Conservation (phyloP, 768 basidiomycete species). For the Termitomyces sp. region DNA sequence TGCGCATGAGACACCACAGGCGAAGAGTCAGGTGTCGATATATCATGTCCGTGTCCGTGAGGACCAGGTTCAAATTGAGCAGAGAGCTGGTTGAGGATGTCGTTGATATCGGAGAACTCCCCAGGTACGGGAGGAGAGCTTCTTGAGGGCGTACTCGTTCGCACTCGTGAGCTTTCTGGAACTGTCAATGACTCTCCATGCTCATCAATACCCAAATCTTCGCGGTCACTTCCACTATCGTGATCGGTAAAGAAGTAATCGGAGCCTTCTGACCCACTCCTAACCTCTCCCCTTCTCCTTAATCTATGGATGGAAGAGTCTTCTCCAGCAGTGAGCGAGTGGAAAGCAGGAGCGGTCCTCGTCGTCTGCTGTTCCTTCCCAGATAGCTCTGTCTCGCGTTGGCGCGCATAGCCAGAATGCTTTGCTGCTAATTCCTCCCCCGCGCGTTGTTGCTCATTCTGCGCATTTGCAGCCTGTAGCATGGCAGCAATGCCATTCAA, state of each 20-base stretch:
- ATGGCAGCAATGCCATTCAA: slow-evolving; percentile 71
- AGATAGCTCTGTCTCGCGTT: slow-evolving; percentile 36
- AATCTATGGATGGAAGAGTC: slow-evolving; percentile 24
- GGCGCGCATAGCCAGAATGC: slow-evolving; percentile 36
- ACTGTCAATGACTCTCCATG: slow-evolving; percentile 21
- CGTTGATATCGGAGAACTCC: slow-evolving; percentile 68
- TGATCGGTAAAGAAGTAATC: slow-evolving; percentile 51
- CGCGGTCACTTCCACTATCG: slow-evolving; percentile 39
- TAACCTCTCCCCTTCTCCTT: slow-evolving; percentile 28
- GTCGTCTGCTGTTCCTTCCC: slow-evolving; percentile 50
- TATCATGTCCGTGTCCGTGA: slow-evolving; percentile 32
- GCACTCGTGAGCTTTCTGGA: slow-evolving; percentile 28
- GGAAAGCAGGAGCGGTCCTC: slow-evolving; percentile 71
- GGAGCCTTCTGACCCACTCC: slow-evolving; percentile 40
- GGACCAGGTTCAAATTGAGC: slow-evolving; percentile 60
- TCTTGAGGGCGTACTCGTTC: slow-evolving; percentile 28
- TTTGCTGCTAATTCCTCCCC: slow-evolving; percentile 39
- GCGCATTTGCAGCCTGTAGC: slow-evolving; percentile 71
- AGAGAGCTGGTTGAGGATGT: slow-evolving; percentile 71
- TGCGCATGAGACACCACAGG: slow-evolving; percentile 38
- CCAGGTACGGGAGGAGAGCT: slow-evolving; percentile 45
- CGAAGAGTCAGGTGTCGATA: slow-evolving; percentile 41
- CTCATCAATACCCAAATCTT: slow-evolving; percentile 25
- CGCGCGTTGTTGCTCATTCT: slow-evolving; percentile 42
- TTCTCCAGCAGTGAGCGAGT: slow-evolving; percentile 64